Evolutionary conservation across 768 basidiomycete genomes (phyloP).

Genomic region (Gloeopeniophorella convolvens): DNA sequence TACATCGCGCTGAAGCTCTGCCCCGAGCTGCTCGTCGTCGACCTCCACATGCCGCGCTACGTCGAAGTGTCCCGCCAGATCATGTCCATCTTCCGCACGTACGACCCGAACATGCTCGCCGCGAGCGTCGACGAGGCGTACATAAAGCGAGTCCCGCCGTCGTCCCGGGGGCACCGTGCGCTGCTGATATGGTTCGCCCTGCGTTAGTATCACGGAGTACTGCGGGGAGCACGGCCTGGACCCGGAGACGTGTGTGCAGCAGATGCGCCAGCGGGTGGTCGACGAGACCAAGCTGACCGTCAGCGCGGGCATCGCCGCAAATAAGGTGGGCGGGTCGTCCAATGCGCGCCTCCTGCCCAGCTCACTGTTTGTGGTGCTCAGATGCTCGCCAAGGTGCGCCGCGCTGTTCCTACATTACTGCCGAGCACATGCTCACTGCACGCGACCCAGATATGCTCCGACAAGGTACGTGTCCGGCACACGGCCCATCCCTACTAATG

Average conservation of each 20-base stretch:
- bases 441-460: slow-evolving; percentile 72
- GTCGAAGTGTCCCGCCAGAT: slow-evolving; percentile 64
- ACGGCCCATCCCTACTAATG: too few species aligned
- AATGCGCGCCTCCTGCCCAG: slow-evolving; percentile 16
- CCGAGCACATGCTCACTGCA: background rate
- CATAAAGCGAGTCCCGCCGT: slow-evolving; percentile 56
- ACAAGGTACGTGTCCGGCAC: too few species aligned
- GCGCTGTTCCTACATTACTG: background rate
- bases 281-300: slow-evolving; percentile 82
- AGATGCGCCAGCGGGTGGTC: slow-evolving; percentile 69
- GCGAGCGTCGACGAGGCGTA: slow-evolving; percentile 91
- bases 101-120: slow-evolving; percentile 67
- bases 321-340: slow-evolving; percentile 75
- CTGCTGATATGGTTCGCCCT: background rate
- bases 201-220: slow-evolving; percentile 78
- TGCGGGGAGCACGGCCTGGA: slow-evolving; percentile 60
- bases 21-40: slow-evolving; percentile 73
- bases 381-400: slow-evolving; percentile 85
- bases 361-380: slow-evolving; percentile 24
- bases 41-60: slow-evolving; percentile 53
- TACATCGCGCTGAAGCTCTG: slow-evolving; percentile 94
- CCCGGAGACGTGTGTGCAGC: slow-evolving; percentile 67
- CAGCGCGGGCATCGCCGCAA: slow-evolving; percentile 93
- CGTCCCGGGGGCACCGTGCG: background rate
- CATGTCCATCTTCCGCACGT: slow-evolving; percentile 59